Base-by-base conservation (phyloP, 2,329 filamentous ascomycete species). In the Ophiostoma novo-ulmi region DNA sequence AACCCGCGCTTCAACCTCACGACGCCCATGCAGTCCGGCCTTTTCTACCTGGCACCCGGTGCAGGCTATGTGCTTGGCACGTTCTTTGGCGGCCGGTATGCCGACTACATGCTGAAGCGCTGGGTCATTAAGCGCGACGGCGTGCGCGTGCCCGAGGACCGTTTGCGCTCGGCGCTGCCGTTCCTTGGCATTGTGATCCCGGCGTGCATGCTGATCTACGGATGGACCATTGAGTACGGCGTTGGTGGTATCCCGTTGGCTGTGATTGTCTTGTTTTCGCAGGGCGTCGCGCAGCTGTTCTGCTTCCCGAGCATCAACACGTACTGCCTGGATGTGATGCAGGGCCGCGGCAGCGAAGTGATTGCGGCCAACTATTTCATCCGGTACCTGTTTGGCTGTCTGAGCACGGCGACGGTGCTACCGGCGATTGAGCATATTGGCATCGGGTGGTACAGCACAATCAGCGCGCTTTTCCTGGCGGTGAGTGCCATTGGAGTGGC, bases 291-390 rank as follows among this genome's bases (percentile, higher is more conserved):
- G 1, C 89, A 91, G 71, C 79, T 91, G 3, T 89, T 91, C 74
- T 90, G 88, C 75, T 91, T 91, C 74, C 88, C 89, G 0, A 87
- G 84, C 72, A 76, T 92, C 72, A 91, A 91, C 76, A 89, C 88
- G 1, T 91, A 95, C 79, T 94, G 91, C 77, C 80, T 95, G 58
- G 91, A 95, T 77, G 91, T 94, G 14, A 92, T 94, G 88, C 90
- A 90, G 74, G 83, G 83, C 1, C 82, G 85, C 39, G 87, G 87
- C 63, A 87, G 89, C 3, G 91, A 95, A 76, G 90, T 94, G 3
- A 87, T 92, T 63, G 91, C 91, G 0, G 90, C 91, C 0, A 95
- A 94, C 78, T 95, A 94, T 78, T 88, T 93, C 75, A 82, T 91
- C 68, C 84, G 92, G 6, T 95, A 94, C 78, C 77, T 93, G 6